These are phyloP conservation scores for Paraleonurus japonicus DNA, from an alignment of 257 asterid genomes.

Conservation along the genomic window DNA sequence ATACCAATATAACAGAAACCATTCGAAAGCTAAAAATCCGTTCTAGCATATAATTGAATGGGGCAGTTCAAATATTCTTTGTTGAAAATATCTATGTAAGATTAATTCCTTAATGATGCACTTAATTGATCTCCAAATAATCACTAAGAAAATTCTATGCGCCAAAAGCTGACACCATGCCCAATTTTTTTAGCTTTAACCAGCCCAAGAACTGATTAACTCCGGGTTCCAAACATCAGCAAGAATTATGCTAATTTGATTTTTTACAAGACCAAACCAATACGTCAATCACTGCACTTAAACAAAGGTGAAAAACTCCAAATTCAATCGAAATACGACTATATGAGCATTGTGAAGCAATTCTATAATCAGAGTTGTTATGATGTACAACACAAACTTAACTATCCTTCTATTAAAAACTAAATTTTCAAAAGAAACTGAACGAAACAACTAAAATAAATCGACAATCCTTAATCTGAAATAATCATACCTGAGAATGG, in stretches of 20 bases:
- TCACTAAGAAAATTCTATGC: neutral
- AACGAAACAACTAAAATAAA: neutral
- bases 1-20: neutral
- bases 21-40: neutral
- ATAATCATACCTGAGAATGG: slow-evolving; percentile 70
- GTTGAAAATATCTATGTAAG: neutral
- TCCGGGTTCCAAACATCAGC: neutral
- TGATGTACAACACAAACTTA: neutral
- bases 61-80: neutral
- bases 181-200: neutral
- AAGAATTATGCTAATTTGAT: neutral
- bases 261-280: neutral
- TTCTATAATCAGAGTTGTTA: slow-evolving; percentile 20
- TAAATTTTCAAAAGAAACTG: neutral
- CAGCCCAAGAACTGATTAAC: neutral
- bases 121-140: neutral
- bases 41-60: neutral
- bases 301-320: neutral
- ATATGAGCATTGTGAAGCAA: slow-evolving; percentile 6
- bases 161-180: neutral
- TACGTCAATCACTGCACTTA: neutral
- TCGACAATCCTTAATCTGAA: neutral
- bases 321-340: slow-evolving; percentile 3
- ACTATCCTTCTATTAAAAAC: neutral
- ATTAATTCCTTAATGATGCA: neutral